Evolutionary conservation across 2,329 filamentous ascomycete genomes (phyloP).

Genomic region (Fusarium sp.): DNA sequence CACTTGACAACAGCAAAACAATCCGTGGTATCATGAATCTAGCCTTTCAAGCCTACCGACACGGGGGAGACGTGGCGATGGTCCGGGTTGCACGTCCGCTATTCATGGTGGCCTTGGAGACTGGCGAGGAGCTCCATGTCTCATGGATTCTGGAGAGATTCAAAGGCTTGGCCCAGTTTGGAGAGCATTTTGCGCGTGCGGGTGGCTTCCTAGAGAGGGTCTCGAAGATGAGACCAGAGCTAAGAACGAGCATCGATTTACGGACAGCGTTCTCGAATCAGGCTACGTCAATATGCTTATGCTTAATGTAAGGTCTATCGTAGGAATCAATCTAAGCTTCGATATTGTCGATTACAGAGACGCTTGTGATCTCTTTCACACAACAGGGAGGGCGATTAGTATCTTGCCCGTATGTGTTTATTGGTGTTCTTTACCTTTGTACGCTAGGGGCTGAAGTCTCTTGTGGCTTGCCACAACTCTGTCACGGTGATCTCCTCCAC

Average conservation of each 20-base stretch:
- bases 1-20: background rate
- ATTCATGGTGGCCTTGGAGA: background rate
- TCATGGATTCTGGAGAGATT: background rate
- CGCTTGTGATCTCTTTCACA: no score
- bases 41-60: background rate
- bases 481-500: fast-evolving
- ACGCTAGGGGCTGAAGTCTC: no score
- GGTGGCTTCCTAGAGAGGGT: background rate
- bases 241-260: background rate
- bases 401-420: no score
- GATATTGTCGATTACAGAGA: no score
- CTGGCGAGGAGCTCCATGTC: background rate
- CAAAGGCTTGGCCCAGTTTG: background rate
- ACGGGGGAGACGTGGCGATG: background rate
- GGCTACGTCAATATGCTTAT: background rate
- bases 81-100: background rate
- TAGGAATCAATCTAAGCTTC: background rate
- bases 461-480: no score
- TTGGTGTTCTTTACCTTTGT: no score
- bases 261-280: background rate
- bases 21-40: background rate
- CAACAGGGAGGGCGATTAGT: no score
- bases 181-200: background rate
- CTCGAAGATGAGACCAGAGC: background rate
- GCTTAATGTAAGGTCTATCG: background rate